Percentiles rank a stretch among this genome's conserved stretches.
phyloP scores from a whole-genome alignment of 306 rosid genomes.

The Arachis hypogaea region DNA sequence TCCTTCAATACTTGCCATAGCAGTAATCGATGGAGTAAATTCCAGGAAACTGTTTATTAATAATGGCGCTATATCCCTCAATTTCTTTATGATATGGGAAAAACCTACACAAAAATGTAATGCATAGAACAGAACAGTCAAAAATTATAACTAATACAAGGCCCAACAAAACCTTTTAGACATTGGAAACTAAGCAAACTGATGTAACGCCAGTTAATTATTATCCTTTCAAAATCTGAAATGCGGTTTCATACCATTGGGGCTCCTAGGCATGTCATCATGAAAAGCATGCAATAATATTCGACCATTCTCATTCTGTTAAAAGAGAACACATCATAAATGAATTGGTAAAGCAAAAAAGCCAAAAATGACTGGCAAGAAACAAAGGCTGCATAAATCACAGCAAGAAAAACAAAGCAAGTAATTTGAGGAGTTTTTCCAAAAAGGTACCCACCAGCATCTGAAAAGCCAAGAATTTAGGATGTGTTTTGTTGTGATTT shows the following conservation, averaged over 20 bases:
- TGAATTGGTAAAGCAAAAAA: constrained; percentile 18
- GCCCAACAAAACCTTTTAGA: constrained; percentile 12
- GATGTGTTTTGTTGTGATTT: no score
- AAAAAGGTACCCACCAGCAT: background rate
- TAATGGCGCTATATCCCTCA: constrained; percentile 68
- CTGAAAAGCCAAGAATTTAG: constrained; percentile 3
- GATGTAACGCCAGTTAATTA: constrained; percentile 5
- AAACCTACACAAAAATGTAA: constrained; percentile 53
- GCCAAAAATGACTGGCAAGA: constrained; percentile 19
- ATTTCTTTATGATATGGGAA: constrained; percentile 54
- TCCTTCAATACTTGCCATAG: constrained; percentile 51
- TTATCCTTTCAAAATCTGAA: constrained; percentile 15
- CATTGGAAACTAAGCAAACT: constrained; percentile 15
- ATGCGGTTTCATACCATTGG: constrained; percentile 58
- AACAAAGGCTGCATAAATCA: constrained; percentile 15
- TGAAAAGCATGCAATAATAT: constrained; percentile 64
- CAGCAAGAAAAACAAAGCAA: constrained; percentile 7
- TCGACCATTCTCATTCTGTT: constrained; percentile 57
- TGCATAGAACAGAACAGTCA: constrained; percentile 42
- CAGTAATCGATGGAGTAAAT: constrained; percentile 52
- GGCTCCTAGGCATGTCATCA: constrained; percentile 51
- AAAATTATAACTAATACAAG: constrained; percentile 25
- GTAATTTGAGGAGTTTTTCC: constrained; percentile 14
- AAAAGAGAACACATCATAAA: constrained; percentile 43
- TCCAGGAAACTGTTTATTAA: constrained; percentile 76